A percentile compares a stretch with the other conserved stretches of the same genome.
Evolutionary conservation across 768 basidiomycete genomes (phyloP).

Genomic region (Russula sp.): DNA sequence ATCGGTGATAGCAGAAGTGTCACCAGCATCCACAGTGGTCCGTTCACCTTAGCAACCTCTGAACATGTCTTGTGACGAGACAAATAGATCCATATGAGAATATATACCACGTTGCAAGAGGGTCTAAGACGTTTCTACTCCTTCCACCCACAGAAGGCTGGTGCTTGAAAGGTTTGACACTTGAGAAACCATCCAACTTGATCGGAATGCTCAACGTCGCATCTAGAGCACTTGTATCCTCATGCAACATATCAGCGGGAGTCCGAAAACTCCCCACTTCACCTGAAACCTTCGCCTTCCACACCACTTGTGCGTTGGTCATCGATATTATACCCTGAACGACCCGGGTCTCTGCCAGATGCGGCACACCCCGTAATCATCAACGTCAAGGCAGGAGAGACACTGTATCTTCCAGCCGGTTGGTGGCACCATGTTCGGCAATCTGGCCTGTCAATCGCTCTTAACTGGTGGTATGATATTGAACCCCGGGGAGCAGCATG

Average conservation of each 20-base stretch:
- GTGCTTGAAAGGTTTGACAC: constrained; percentile 60
- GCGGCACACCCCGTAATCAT: constrained; percentile 61
- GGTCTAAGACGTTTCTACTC: constrained; percentile 78
- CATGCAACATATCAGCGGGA: constrained; percentile 49
- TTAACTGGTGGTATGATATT: constrained; percentile 90
- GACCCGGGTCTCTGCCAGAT: constrained; percentile 38
- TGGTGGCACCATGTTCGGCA: constrained; percentile 95
- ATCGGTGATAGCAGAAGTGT: constrained; percentile 71
- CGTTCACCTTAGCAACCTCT: constrained; percentile 15
- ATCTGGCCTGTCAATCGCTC: constrained; percentile 52
- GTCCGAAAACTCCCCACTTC: constrained; percentile 31
- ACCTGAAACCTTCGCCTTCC: constrained; percentile 43
- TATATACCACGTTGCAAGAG: constrained; percentile 81
- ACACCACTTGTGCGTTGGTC: constrained; percentile 71
- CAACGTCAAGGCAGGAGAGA: constrained; percentile 62
- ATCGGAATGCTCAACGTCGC: not conserved
- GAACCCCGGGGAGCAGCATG: constrained; percentile 66
- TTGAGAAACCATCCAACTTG: constrained; percentile 3
- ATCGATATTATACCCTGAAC: constrained; percentile 55
- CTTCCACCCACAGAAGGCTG: constrained; percentile 86
- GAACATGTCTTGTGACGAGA: not conserved
- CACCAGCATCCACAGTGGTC: constrained; percentile 85
- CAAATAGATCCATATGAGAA: constrained; percentile 83
- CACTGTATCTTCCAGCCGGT: constrained; percentile 82
- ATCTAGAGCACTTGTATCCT: constrained; percentile 51